Evolutionary conservation across 768 basidiomycete genomes (phyloP).

Genomic region (Hortiboletus campestris): DNA sequence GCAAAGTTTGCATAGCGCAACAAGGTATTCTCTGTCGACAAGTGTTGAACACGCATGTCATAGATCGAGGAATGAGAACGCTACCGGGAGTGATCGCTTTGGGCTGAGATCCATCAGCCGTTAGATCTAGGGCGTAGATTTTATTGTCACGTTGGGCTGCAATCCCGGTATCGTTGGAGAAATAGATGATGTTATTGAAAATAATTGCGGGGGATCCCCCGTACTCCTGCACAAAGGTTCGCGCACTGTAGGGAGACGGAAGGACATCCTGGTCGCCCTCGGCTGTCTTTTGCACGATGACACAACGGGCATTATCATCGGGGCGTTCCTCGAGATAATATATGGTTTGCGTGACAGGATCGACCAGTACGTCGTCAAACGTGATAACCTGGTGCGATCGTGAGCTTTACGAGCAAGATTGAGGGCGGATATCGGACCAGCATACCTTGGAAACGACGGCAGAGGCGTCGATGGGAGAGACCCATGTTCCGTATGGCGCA

Average conservation of each 20-base stretch:
- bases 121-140: conserved; percentile 38
- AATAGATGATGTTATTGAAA: conserved; percentile 48
- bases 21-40: conserved; percentile 13
- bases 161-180: conserved; percentile 46
- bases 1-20: conserved; percentile 52
- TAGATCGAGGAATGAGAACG: not conserved
- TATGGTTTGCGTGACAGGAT: conserved; percentile 41
- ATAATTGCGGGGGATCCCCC: conserved; percentile 61
- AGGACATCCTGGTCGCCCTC: conserved; percentile 42
- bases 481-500: conserved; percentile 61
- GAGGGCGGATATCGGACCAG: not conserved
- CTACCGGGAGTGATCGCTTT: conserved; percentile 52
- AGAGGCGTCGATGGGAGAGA: conserved; percentile 52
- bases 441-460: conserved; percentile 43
- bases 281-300: conserved; percentile 48
- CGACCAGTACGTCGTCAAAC: conserved; percentile 50
- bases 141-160: conserved; percentile 33
- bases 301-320: conserved; percentile 38
- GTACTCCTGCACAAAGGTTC: conserved; percentile 63
- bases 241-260: conserved; percentile 49
- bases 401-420: not conserved
- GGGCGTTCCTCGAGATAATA: conserved; percentile 63
- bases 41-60: not conserved
- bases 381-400: conserved; percentile 20
- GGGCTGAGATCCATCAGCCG: too few species aligned